Conservation (phyloP, 163 green algal species). For the Scenedesmus sp. region DNA sequence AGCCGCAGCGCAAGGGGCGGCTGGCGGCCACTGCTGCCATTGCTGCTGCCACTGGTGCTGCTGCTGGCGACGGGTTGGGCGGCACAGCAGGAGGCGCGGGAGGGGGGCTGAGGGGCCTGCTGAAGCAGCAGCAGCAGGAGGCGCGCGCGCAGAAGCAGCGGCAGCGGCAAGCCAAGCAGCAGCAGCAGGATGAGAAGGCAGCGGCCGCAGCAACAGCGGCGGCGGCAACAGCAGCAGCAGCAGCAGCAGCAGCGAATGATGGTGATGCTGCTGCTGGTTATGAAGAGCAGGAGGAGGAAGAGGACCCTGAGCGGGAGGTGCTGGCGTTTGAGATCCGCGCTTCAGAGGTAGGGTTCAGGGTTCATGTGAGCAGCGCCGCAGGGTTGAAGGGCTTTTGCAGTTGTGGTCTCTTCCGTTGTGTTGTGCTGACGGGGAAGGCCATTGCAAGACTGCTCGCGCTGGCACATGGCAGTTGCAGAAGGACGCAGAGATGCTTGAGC, state of each 20-base stretch:
- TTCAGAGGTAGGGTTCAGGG: slow-evolving; percentile 63
- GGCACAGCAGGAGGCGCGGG: not conserved
- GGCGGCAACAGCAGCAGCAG: not conserved
- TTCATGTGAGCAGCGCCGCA: not conserved
- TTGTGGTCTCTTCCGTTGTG: not conserved
- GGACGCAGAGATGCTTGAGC: too few species aligned
- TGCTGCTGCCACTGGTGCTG: slow-evolving; percentile 37
- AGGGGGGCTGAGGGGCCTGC: not conserved
- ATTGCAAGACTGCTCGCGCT: too few species aligned
- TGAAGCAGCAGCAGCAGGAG: not conserved
- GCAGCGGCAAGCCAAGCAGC: slow-evolving; percentile 1
- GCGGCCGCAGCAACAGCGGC: too few species aligned
- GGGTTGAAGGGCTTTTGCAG: too few species aligned
- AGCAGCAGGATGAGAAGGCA: slow-evolving; percentile 48
- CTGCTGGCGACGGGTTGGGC: slow-evolving; percentile 2
- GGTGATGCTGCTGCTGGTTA: slow-evolving; percentile 12
- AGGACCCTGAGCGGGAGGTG: slow-evolving; percentile 82
- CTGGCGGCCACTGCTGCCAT: slow-evolving; percentile 43
- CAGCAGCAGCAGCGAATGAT: not conserved
- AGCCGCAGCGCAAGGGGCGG: not conserved
- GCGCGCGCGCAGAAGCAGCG: not conserved
- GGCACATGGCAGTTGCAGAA: too few species aligned
- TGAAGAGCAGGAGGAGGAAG: slow-evolving; percentile 46
- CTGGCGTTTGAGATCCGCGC: slow-evolving; percentile 92
- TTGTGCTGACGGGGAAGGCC: not conserved